These are phyloP conservation scores for Lathyrus aphaca DNA, from an alignment of 306 rosid species.

Conservation along the genomic window DNA sequence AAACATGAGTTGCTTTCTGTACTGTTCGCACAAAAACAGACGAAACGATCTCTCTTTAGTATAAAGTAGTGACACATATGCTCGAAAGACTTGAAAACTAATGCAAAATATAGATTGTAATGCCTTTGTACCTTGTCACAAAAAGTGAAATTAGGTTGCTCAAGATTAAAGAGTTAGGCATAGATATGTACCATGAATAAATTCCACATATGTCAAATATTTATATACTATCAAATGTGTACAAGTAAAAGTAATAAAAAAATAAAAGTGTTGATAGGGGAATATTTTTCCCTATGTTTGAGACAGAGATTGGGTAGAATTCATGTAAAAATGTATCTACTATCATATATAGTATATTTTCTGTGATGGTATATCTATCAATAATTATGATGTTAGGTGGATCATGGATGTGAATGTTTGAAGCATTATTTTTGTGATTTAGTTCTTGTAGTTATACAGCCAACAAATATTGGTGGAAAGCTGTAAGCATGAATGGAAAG, in stretches of 20 bases:
- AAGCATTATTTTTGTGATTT: conserved; percentile 25
- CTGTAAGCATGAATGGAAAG: conserved; percentile 45
- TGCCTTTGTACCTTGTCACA: conserved; percentile 11
- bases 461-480: conserved; percentile 52
- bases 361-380: neutral
- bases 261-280: neutral
- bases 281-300: neutral
- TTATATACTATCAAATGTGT: neutral
- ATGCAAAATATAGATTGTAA: conserved; percentile 5
- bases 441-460: conserved; percentile 39
- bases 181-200: neutral
- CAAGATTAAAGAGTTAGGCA: conserved; percentile 3
- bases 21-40: conserved; percentile 30
- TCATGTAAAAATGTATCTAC: conserved; percentile 8
- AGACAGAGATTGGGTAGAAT: neutral
- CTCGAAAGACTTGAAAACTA: conserved; percentile 30
- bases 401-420: conserved; percentile 40
- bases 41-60: conserved; percentile 29
- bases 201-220: no score
- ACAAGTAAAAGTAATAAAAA: neutral
- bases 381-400: conserved; percentile 38
- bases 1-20: conserved; percentile 33
- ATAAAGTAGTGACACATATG: conserved; percentile 14
- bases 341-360: neutral
- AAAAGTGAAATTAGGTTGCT: neutral